Conservation (phyloP, 441 rosid genomes). For the Lagerstroemia fauriei region DNA sequence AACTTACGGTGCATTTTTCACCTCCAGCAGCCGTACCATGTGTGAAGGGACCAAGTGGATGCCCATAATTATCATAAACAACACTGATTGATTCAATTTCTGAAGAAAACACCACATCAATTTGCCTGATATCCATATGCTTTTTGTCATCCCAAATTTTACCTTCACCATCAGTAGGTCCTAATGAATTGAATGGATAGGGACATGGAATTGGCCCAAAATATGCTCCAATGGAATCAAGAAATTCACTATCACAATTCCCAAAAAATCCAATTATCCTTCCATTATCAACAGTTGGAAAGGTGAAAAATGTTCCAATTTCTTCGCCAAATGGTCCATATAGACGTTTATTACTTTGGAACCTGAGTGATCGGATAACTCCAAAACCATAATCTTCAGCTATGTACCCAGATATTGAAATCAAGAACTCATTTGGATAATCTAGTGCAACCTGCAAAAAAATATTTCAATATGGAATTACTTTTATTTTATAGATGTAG, state of each 20-base stretch:
- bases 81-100: not conserved
- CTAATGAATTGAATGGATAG: not conserved
- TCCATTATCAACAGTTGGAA: not conserved
- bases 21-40: not conserved
- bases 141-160: slow-evolving; percentile 10
- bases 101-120: not conserved
- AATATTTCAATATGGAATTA: too few species aligned
- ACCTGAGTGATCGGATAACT: slow-evolving; percentile 16
- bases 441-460: too few species aligned
- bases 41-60: not conserved
- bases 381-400: too few species aligned
- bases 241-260: not conserved
- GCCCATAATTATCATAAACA: not conserved
- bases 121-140: not conserved
- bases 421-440: slow-evolving; percentile 7
- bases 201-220: not conserved
- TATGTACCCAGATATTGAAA: not conserved
- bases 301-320: not conserved
- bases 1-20: not conserved
- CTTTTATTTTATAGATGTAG: too few species aligned
- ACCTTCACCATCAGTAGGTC: not conserved
- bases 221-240: slow-evolving; percentile 20
- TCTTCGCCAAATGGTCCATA: slow-evolving; percentile 13
- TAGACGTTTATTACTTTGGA: slow-evolving; percentile 14
- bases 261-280: slow-evolving; percentile 20